Evolutionary conservation across 495 filamentous ascomycete genomes (phyloP), one percentile per base, ranked within the genome.

Genomic region (Pseudomonodictys pantanalensis): DNA sequence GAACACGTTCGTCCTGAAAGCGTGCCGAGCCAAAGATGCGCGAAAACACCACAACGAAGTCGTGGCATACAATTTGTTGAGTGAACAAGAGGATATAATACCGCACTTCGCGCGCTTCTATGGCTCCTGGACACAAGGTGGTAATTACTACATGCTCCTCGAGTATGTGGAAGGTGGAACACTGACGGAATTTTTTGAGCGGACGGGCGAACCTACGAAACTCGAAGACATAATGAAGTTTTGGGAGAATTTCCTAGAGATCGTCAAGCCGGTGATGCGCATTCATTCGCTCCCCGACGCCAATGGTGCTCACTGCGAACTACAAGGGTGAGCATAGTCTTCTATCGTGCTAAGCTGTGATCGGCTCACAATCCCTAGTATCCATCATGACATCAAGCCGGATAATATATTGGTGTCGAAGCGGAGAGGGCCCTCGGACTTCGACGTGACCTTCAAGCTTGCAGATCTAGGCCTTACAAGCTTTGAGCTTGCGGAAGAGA

Each of bases 91-190:
- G 5, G 38, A 18, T 3, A 15, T 25, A 2, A 6, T 7, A 10
- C 1, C 28, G 11, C 72, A 73, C 44, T 65, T 80, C 23, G 73
- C 78, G n/a, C 68, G 48, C 2, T 79, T 72, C 52, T 76, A 75
- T 55, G 77, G 77, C 1, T 71, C 68, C 26, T 80, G 73, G 56
- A 70, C 65, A 44, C 70, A 76, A 22, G 57, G 68, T 24, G 68
- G 53, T 3, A 68, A 64, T 0, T 77, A 67, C 52, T 73, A 77
- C 52, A 60, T 80, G 0, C 60, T 81, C 28, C 65, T 81, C 2
- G 78, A 80, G 58, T 78, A 71, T 62, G 77, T 73, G 2, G 73
- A 79, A 49, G 52, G 62, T 28, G 77, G 77, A 9, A 72, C 69
- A 15, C 63, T 80, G n/a, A 69, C 72, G 24, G 59, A 75, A 12